Conservation (phyloP, 2,329 filamentous ascomycete species). For the Nannizziopsis barbatae region DNA sequence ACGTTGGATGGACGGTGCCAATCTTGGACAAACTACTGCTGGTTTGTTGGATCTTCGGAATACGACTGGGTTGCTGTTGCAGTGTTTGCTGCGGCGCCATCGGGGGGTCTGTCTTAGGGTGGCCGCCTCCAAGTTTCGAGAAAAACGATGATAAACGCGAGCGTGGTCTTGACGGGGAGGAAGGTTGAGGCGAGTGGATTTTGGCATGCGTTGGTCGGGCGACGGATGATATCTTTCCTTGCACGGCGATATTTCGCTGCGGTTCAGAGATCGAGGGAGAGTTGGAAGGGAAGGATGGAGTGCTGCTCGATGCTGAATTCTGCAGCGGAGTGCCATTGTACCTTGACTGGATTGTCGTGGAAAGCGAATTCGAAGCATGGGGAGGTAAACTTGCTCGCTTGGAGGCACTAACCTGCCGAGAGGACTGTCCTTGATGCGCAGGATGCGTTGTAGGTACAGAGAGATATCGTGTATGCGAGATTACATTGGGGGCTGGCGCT, state of each 20-base stretch:
- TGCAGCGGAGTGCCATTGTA: too few species aligned
- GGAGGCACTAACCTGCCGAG: background rate
- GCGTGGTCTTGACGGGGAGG: background rate
- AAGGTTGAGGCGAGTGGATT: background rate
- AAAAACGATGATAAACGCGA: background rate
- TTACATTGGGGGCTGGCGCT: background rate
- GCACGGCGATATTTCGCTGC: background rate
- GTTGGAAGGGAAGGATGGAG: too few species aligned
- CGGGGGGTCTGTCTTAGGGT: background rate
- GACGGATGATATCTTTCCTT: too few species aligned
- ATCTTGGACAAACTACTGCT: background rate
- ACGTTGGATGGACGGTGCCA: background rate
- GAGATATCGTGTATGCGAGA: background rate
- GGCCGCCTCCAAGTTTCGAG: background rate
- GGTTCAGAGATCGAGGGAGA: too few species aligned
- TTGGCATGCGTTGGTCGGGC: background rate
- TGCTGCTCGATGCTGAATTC: too few species aligned
- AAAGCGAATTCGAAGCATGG: background rate
- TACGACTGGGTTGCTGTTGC: background rate
- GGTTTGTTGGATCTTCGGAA: background rate
- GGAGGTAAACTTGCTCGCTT: background rate
- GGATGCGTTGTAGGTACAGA: conserved; percentile 5
- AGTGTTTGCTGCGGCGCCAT: background rate
- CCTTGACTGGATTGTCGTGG: background rate
- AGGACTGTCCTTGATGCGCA: background rate